These are phyloP conservation scores for Trichosporon asahii DNA, from an alignment of 1,284 basidiomycete species.

Conservation along the genomic window DNA sequence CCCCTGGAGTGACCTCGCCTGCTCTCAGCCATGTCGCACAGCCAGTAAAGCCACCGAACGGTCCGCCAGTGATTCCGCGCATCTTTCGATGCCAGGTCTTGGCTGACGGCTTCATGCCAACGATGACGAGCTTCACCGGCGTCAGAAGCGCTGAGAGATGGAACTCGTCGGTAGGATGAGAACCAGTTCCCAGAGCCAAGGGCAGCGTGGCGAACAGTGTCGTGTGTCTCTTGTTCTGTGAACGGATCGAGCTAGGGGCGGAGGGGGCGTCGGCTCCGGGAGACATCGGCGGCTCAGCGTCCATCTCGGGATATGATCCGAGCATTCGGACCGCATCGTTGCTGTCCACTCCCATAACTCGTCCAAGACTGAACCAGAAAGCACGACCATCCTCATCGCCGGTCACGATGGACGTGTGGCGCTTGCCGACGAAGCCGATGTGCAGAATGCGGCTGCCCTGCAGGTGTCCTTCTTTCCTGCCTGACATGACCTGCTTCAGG, in stretches of 20 bases:
- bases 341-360: conserved; percentile 91
- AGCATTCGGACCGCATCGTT: conserved; percentile 91
- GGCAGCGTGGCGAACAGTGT: conserved; percentile 75
- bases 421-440: conserved; percentile 84
- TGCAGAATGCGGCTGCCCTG: conserved; percentile 77
- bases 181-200: conserved; percentile 71
- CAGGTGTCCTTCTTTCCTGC: conserved; percentile 89
- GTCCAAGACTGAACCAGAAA: conserved; percentile 93
- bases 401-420: conserved; percentile 89
- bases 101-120: conserved; percentile 85
- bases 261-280: conserved; percentile 18
- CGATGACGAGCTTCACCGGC: conserved; percentile 82
- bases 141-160: conserved; percentile 84
- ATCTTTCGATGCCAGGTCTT: conserved; percentile 86
- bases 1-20: conserved; percentile 23
- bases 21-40: conserved; percentile 72
- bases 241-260: conserved; percentile 26
- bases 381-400: conserved; percentile 88
- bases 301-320: conserved; percentile 76
- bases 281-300: conserved; percentile 16
- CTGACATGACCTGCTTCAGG: conserved; percentile 61
- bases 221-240: conserved; percentile 53
- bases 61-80: conserved; percentile 55
- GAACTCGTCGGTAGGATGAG: conserved; percentile 78
- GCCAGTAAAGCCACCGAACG: conserved; percentile 58